Evolutionary conservation across 148 eudicot genomes (phyloP), one percentile per base, ranked within the genome.

Genomic region (Rhododendron vialii): DNA sequence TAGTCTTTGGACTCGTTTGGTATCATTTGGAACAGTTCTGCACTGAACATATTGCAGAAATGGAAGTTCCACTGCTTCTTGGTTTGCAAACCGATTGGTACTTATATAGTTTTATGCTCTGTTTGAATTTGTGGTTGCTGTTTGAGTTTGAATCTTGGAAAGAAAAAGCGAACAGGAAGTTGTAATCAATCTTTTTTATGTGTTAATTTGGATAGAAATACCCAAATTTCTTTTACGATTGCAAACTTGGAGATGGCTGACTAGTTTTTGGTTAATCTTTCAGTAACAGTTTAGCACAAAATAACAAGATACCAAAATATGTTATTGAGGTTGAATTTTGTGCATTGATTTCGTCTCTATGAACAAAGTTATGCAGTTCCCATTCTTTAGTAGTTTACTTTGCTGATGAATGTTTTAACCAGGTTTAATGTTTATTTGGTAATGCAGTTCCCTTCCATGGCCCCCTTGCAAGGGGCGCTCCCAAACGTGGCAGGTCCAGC

Each of bases 361-460:
- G 24, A 11, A 28, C 6, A 7, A 48, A 14, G 8, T 71, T 84
- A 1, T 53, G 30, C 69, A 18, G 15, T 10, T 75, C 22, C 28
- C 51, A 38, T 24, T 36, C 28, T 61, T 24, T 3, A 61, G 0
- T 38, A 12, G 43, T 41, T 59, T 33, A 7, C 38, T 33, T 53
- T 61, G 61, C 36, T 7, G 10, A 15, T 63, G 69, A 81, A 20
- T 24, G 8, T 41, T 82, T 59, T 82, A 61, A 82, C 65, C 10
- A 14, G 75, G 26, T 84, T 11, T 67, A 24, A 75, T 84, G 43
- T 55, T 11, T 84, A 12, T 86, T 73, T 47, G 86, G 86, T 84
- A 71, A 22, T 90, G 92, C 86, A 98, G 98, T 98, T 95, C 84
- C 98, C 98, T 50, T 91, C 98, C 51, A 87, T 95, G 94, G 87